Conservation (phyloP, 805 yeast species). For the Monosporozyma aerobia region DNA sequence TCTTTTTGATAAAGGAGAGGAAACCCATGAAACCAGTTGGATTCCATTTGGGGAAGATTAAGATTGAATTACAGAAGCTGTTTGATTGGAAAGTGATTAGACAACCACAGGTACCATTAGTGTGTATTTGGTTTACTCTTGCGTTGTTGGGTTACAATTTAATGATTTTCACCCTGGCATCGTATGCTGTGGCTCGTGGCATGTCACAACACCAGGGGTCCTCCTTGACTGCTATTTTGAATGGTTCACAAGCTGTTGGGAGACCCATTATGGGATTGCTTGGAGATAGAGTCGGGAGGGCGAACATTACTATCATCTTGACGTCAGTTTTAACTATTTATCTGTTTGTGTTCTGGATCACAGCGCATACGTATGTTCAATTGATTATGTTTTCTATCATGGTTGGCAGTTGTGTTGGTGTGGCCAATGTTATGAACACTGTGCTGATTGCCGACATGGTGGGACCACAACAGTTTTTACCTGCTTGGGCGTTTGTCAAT, state of each 20-base stretch:
- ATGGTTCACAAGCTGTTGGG: constrained; percentile 40
- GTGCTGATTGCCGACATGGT: constrained; percentile 36
- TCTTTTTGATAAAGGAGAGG: constrained; percentile 39
- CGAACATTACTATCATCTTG: constrained; percentile 35
- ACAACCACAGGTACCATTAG: constrained; percentile 25
- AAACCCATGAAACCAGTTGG: constrained; percentile 27
- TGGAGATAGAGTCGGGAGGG: constrained; percentile 39
- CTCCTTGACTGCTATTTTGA: constrained; percentile 36
- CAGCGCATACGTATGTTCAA: constrained; percentile 33
- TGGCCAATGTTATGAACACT: constrained; percentile 35
- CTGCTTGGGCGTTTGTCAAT: constrained; percentile 33
- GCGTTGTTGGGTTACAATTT: constrained; percentile 35
- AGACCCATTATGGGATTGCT: constrained; percentile 39
- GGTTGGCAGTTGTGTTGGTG: constrained; percentile 38
- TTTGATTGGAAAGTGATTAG: constrained; percentile 12
- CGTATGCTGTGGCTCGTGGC: constrained; percentile 41
- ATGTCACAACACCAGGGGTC: constrained; percentile 36
- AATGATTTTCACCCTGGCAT: constrained; percentile 38
- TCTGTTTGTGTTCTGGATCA: constrained; percentile 41
- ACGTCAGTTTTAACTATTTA: constrained; percentile 33
- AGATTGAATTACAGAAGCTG: constrained; percentile 15
- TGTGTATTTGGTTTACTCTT: constrained; percentile 31
- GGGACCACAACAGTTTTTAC: constrained; percentile 30
- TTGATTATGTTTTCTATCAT: constrained; percentile 35
- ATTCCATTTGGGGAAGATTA: constrained; percentile 19